Base-by-base conservation (phyloP, 139 green algal genomes). In the Monoraphidium neglectum region DNA sequence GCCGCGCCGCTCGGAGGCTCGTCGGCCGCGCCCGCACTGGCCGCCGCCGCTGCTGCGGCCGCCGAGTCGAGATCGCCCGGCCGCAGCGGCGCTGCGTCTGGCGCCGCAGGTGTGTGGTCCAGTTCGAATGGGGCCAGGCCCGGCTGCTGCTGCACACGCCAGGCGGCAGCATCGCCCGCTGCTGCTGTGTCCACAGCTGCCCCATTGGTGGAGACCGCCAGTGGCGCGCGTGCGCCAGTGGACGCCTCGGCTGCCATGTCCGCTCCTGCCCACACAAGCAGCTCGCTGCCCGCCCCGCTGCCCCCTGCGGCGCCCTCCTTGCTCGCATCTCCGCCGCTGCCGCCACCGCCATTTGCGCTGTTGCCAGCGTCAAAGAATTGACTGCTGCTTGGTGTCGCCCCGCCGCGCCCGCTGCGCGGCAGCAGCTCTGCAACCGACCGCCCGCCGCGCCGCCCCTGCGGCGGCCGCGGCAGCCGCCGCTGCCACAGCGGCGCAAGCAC, bases 381-480 rank as follows among this genome's bases (percentile, higher is more conserved):
- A 12, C 60, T 68, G 61, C 61, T 30, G 33, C 32, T 68, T 30
- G 61, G 30, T 21, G 35, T 43, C 46, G 61, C 61, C n/a, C 32
- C 15, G 61, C 61, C 61, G 33, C 60, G 32, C 28, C 33, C 46
- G 61, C 61, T 68, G 61, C 47, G 24, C 46, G 46, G 40, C 47
- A 66, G 62, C 62, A 72, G 61, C 73, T 65, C 35, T 46, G 56
- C 35, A 61, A 32, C 15, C 43, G 53, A 36, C 61, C 66, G 60
- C 30, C 37, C 33, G 1, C 16, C 37, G 16, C n/a, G 33, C 40
- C 5, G 12, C 16, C 3, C 36, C 28, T 38, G 8, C 21, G 6
- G 30, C 15, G 23, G 28, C n/a, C 33, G 13, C 43, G 23, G 51
- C 49, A 36, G 67, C 67, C 5, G 30, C 18, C 23, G 15, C 21